Conservation (phyloP, 2,329 filamentous ascomycete genomes). For the Arthrinium puccinioides region DNA sequence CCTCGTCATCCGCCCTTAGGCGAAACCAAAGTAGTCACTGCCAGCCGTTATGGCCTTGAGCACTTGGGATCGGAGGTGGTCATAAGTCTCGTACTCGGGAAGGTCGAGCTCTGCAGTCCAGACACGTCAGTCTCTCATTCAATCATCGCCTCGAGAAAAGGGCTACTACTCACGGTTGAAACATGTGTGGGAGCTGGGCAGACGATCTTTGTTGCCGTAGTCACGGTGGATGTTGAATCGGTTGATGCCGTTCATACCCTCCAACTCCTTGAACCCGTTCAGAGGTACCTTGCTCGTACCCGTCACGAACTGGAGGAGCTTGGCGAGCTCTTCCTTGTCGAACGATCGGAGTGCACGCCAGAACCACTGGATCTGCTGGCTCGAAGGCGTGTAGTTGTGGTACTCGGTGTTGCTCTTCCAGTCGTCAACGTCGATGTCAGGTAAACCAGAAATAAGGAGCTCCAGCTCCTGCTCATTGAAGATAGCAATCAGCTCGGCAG, state of each 20-base stretch:
- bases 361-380: constrained; percentile 98
- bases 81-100: constrained; percentile 96
- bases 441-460: constrained; percentile 89
- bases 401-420: constrained; percentile 99
- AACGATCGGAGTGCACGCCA: constrained; percentile 96
- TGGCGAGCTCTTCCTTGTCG: constrained; percentile 97
- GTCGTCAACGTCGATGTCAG: constrained; percentile 95
- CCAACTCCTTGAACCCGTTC: constrained; percentile 97
- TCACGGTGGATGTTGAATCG: constrained; percentile 98
- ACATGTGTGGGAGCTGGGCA: constrained; percentile 96
- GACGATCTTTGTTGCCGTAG: constrained; percentile 90
- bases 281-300: constrained; percentile 97
- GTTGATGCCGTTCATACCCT: constrained; percentile 98
- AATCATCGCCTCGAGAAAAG: background rate
- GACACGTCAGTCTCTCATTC: background rate
- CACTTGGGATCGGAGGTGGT: constrained; percentile 76
- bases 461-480: constrained; percentile 99
- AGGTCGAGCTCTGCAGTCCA: constrained; percentile 81
- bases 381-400: constrained; percentile 92
- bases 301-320: constrained; percentile 94
- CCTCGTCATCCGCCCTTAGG: constrained; percentile 42
- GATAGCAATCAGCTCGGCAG: constrained; percentile 86
- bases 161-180: constrained; percentile 80
- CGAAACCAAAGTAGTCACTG: constrained; percentile 96
- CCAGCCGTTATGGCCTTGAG: constrained; percentile 97